phyloP scores from a whole-genome alignment of 73 alveolate species.

The Tetrahymena malaccensis region DNA sequence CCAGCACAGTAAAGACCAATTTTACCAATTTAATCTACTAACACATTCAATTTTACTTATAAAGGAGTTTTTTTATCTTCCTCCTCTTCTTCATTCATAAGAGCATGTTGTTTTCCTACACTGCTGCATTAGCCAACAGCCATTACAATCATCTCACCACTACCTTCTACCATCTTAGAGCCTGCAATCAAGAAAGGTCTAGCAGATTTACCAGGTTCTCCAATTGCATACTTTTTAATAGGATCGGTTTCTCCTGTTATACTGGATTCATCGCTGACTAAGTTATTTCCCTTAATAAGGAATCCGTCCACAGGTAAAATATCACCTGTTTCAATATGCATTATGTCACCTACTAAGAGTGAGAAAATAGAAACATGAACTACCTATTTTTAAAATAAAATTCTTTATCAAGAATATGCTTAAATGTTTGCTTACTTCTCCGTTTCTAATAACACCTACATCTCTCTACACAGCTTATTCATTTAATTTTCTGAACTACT shows the following conservation, averaged over 20 bases:
- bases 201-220: constrained; percentile 47
- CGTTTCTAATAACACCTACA: constrained; percentile 73
- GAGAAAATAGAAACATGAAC: constrained; percentile 56
- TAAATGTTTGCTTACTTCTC: constrained; percentile 27
- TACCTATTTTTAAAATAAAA: background rate
- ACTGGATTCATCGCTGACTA: constrained; percentile 82
- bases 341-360: constrained; percentile 88
- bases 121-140: constrained; percentile 89
- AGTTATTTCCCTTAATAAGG: constrained; percentile 65
- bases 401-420: background rate
- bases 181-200: constrained; percentile 83
- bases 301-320: constrained; percentile 90
- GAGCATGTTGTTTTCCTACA: constrained; percentile 67
- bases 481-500: constrained; percentile 77
- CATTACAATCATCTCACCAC: constrained; percentile 70
- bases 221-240: constrained; percentile 67
- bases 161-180: constrained; percentile 78
- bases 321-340: constrained; percentile 82
- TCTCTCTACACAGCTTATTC: constrained; percentile 68
- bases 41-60: constrained; percentile 73
- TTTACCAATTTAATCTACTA: constrained; percentile 86
- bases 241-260: constrained; percentile 91
- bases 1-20: constrained; percentile 74
- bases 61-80: constrained; percentile 88
- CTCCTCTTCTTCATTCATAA: constrained; percentile 45